Base-by-base conservation (phyloP, 257 asterid species). In the Solanum chmielewskii region DNA sequence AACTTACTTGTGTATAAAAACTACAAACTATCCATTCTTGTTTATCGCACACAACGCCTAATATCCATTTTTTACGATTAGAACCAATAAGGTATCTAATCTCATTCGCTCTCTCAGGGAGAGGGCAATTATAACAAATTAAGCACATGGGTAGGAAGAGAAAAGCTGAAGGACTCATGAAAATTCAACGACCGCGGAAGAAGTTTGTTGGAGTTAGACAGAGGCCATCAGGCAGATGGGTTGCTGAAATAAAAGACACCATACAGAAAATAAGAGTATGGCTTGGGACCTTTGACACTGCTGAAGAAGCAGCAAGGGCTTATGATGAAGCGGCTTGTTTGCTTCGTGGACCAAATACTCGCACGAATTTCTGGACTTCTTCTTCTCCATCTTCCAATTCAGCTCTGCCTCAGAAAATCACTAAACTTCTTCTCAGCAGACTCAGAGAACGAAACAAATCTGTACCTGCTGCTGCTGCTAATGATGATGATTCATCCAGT, bases 291-390 rank as follows among this genome's bases (percentile, higher is more conserved):
- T 86, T 86, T 52, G 88, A 86, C 76, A 75, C 85, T n/a, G 86
- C 88, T 37, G 88, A 86, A 59, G 88, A 78, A 45, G 88, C 86
- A 25, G 88, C 88, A 27, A 42, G 86, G 68, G 88, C 88, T 15
- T 86, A 86, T 33, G 88, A 86, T 44, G 86, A 86, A 83, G 96
- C 96, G 0, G 99, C 98, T 25, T 96, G 96, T 84, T 88, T 94
- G 88, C 99, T 96, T 20, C 94, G 99, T 2, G 99, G 99, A 13
- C 90, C 96, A 11, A 96, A 94, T 70, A 96, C 99, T 13, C 88
- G 98, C 20, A 94, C 98, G 0, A 96, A 96, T 87, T 96, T 96
- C 90, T 94, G 98, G 97, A 98, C 98, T 11, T 83, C 82, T 83
- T 85, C 83, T 42, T 78, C 94, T 3, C 86, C 44, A 1, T 10